Evolutionary conservation across 352 stramenopile genomes (phyloP), one percentile per base, ranked within the genome.

Genomic region (Blastocystis sp.): DNA sequence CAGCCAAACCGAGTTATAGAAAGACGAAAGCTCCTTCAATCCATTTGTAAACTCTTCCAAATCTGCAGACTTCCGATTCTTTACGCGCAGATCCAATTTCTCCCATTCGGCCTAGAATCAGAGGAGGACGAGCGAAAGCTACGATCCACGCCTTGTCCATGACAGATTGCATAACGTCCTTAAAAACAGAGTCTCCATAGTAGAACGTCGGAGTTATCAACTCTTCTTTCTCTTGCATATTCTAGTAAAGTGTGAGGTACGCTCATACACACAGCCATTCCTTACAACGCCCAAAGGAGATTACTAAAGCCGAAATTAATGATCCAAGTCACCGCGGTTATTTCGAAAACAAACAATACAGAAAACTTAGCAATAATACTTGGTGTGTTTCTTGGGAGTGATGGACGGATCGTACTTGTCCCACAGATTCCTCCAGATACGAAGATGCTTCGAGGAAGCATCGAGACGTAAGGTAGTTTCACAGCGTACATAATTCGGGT

Each of bases 131-230:
- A 59, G 2, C 18, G 11, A 8, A 20, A 37, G 2, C 13, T 20
- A 88, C 77, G 47, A 79, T 88, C 77, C 77, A 88, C 41, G 77
- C 59, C 45, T 76, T 64, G 53, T 88, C 77, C 62, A 88, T 88
- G 34, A 88, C 47, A 29, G 62, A 76, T n/a, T 88, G 62, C 77
- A 88, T 88, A 2, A 88, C 77, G 47, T 88, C 77, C 29, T 88
- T 88, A 23, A 88, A 88, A 37, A 88, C 77, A 34, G 62, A 62
- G 50, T 88, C 77, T 62, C 77, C 77, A 34, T 79, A 88, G 50
- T 79, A 88, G 29, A 61, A 88, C 34, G 39, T 39, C 0, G 56
- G 55, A 84, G 73, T 69, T 20, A 45, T 55, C 53, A 7, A 20
- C 13, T 64, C 54, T 68, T 84, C 73, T 45, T 84, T 84, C 39